Percentiles rank a stretch among this genome's conserved stretches.
Evolutionary conservation across 257 asterid genomes (phyloP).

Genomic region (Solanum lycopersicoides): DNA sequence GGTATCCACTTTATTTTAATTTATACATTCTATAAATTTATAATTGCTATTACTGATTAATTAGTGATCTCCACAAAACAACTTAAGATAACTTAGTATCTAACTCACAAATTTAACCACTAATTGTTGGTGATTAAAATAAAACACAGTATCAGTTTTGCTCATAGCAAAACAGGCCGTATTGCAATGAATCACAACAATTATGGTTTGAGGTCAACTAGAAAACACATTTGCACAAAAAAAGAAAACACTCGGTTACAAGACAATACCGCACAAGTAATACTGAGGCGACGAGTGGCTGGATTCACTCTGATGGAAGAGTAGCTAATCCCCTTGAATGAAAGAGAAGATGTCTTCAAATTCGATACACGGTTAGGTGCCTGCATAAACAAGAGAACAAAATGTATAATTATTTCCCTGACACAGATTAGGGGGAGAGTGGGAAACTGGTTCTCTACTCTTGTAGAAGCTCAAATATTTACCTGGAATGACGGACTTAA

Average conservation of each 20-base stretch:
- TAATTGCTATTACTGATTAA: background rate
- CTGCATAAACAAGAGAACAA: background rate
- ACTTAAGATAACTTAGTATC: background rate
- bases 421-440: background rate
- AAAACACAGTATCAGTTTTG: background rate
- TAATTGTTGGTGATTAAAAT: background rate
- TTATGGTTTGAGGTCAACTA: background rate
- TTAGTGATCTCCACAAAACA: background rate
- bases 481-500: background rate
- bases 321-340: slow-evolving; percentile 24
- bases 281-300: slow-evolving; percentile 34
- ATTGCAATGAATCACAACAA: background rate
- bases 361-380: background rate
- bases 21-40: background rate
- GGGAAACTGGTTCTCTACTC: background rate
- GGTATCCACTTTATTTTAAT: background rate
- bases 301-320: slow-evolving; percentile 32
- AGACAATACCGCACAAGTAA: slow-evolving; percentile 46
- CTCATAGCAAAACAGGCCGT: background rate
- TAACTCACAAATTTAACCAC: background rate
- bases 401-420: background rate
- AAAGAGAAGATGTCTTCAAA: slow-evolving; percentile 17
- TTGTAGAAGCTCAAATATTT: background rate
- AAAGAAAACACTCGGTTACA: background rate
- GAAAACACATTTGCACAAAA: background rate